Evolutionary conservation across 2,329 filamentous ascomycete genomes (phyloP), one percentile per base, ranked within the genome.

Genomic region (Arthrocladium fulminans): DNA sequence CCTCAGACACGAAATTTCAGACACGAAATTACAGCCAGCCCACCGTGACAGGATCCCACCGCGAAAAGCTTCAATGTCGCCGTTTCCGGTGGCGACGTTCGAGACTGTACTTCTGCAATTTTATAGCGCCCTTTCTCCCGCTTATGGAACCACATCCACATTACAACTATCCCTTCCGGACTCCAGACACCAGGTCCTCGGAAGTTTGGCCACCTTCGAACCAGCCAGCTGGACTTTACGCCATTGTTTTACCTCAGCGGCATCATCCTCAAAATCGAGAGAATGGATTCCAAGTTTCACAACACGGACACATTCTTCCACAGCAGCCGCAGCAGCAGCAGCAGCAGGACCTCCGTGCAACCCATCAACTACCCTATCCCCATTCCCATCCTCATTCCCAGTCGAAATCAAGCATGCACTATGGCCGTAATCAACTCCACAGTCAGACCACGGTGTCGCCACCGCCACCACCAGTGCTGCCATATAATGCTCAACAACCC

Each of bases 121-220:
- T 19, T 7, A 19, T n/a, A n/a, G 29, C 34, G 8, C n/a, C 17
- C 34, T 37, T 19, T 15, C 6, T 8, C 5, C n/a, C 3, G 41
- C 25, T 13, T 30, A 32, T 32, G 23, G 41, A 44, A 44, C 41
- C 10, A 40, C 37, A 40, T 5, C 24, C 12, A 40, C 19, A 40
- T 7, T 37, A 37, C 17, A 37, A 15, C 17, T n/a, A 8, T 37
- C 34, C 34, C 6, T 8, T 15, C 7, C n/a, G 37, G 17, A 12
- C 13, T n/a, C 24, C 39, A 9, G 19, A 44, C n/a, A 22, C 25
- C 24, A 32, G 41, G 15, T 9, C 22, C n/a, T 15, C 25, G 17
- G 15, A 30, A 12, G 25, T 27, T 25, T 44, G 41, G 41, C 20
- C 41, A 13, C 17, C 25, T 3, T 13, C 41, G 23, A 22, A 15